A percentile compares a stretch with the other conserved stretches of the same genome.
These are phyloP conservation scores for Saccharomycopsis hybrid DNA, from an alignment of 1,139 yeast species.

Conservation along the genomic window DNA sequence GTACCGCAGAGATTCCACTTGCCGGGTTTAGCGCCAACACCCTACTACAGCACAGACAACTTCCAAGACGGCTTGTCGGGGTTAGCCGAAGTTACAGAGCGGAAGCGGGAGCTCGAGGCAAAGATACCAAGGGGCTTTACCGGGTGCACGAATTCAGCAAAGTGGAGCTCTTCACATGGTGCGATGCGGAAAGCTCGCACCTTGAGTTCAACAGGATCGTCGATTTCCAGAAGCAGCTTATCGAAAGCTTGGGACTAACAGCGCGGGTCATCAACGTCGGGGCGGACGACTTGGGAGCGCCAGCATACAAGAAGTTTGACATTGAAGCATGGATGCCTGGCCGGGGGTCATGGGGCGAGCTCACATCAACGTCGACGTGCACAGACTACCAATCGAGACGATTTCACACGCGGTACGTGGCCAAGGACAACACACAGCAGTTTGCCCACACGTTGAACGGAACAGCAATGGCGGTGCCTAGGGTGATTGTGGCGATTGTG, in stretches of 20 bases:
- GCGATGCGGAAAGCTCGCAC: constrained; percentile 39
- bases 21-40: constrained; percentile 62
- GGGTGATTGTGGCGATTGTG: constrained; percentile 79
- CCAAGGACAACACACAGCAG: constrained; percentile 32
- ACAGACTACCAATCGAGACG: constrained; percentile 88
- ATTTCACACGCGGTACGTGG: constrained; percentile 54
- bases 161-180: constrained; percentile 86
- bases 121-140: constrained; percentile 85
- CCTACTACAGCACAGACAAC: constrained; percentile 31
- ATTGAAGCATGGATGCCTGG: constrained; percentile 99
- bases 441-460: constrained; percentile 87
- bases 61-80: constrained; percentile 67
- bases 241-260: constrained; percentile 62
- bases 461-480: constrained; percentile 92
- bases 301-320: constrained; percentile 87
- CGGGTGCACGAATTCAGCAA: constrained; percentile 98
- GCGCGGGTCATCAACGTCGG: constrained; percentile 90
- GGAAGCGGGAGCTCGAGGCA: constrained; percentile 96
- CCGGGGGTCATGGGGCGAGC: constrained; percentile 86
- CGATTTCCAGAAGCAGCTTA: constrained; percentile 56
- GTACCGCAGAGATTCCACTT: constrained; percentile 93
- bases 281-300: constrained; percentile 83
- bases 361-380: constrained; percentile 88
- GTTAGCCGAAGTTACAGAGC: constrained; percentile 86
- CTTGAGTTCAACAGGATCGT: constrained; percentile 49